Evolutionary conservation across 768 basidiomycete genomes (phyloP), one percentile per base, ranked within the genome.

Genomic region (Gautieria morchelliformis): DNA sequence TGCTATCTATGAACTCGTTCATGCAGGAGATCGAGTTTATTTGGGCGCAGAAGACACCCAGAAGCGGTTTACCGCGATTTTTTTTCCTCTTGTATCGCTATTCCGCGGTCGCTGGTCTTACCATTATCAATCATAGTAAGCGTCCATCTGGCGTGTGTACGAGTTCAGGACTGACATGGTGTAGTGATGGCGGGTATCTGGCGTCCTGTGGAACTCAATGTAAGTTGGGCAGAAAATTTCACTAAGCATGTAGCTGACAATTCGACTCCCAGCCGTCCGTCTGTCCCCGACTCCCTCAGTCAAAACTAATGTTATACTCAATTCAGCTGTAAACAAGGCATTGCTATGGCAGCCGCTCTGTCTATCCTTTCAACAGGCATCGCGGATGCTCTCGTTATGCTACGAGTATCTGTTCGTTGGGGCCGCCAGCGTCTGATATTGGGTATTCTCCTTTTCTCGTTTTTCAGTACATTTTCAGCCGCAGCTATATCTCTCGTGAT

Each of bases 321-420:
- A 27, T 27, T 37, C 37, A 57, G 56, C 45, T 57, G 56, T 50
- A 57, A 57, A 50, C 56, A 39, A 27, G 39, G 27, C 5, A 15
- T 57, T 4, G 46, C 27, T 1, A 20, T 15, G 35, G 4, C 40
- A 19, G 32, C 47, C 3, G 24, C 56, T 5, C 30, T 57, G n/a
- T n/a, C n/a, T 4, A 35, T 57, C 14, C n/a, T 57, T 10, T 17
- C 56, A 3, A 57, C 50, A 46, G 56, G 46, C 32, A 35, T 57
- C 19, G 46, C 46, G 19, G 56, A 57, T 30, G 48, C 48, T 24
- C 45, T 57, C 45, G 56, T 57, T 17, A 37, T 57, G 46, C 56
- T 57, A 11, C 56, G 56, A 17, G 56, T 57, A 30, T 57, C 56
- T 17, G 56, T 57, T 19, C 37, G 49, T 17, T 57, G 56, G 56